Base-by-base conservation (phyloP, 257 asterid species). In the Solanum sparsipilum region DNA sequence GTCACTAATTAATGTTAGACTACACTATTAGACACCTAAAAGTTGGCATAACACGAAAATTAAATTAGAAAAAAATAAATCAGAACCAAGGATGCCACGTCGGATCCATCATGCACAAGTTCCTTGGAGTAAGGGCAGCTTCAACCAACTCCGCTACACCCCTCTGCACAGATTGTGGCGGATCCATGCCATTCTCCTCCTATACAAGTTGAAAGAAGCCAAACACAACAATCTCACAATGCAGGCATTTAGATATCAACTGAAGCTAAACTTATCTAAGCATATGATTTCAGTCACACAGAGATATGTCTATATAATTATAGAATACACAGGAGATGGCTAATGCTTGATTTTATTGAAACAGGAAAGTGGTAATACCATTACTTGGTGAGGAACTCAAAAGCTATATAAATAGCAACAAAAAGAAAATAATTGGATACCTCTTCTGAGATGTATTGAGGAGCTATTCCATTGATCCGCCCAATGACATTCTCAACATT, bases 51-150 rank as follows among this genome's bases (percentile, higher is more conserved):
- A 29, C 29, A 82, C 15, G 20, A 13, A 2, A 13, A 81, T 10
- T 74, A 74, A 74, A 74, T 74, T 38, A 38, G 56, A 20, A 20
- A 85, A 67, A 5, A 4, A 31, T 8, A 82, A 36, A 87, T 91
- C 87, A 96, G 89, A 97, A 96, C 99, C 99, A 97, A 20, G 99
- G 98, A 89, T 97, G 99, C 99, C 99, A 96, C 3, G 99, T 97
- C 0, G 99, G 99, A 91, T 97, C 99, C 99, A 97, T 97, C 99
- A 96, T 97, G 93, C 99, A 97, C 82, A 97, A 93, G 92, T 97
- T 94, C 88, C 99, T 93, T 83, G 99, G 98, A 88, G 95, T 93
- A 81, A 96, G 95, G 60, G 99, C 98, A 70, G 99, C 96, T 81
- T 97, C 99, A 70, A 97, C 99, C 88, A 97, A 90, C 91, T 95